phyloP scores from a whole-genome alignment of 2,329 filamentous ascomycete species.

The Colletotrichum brevisporum region DNA sequence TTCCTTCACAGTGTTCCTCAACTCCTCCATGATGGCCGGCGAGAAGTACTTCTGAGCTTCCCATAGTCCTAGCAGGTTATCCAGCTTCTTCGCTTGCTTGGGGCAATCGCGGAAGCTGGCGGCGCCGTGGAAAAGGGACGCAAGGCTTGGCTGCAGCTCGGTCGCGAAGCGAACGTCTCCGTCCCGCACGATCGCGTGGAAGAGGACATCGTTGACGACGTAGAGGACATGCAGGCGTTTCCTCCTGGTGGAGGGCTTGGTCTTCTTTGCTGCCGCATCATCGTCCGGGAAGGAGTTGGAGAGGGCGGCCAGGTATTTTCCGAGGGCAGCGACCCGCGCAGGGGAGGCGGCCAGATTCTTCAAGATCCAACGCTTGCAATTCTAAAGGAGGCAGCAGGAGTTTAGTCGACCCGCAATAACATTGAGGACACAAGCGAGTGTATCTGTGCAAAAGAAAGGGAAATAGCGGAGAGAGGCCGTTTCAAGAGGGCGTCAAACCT shows the following conservation, averaged over 20 bases:
- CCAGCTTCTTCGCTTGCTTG: conserved; percentile 76
- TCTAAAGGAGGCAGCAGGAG: conserved; percentile 67
- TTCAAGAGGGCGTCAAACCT: conserved; percentile 75
- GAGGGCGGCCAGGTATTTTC: conserved; percentile 81
- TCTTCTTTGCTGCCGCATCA: conserved; percentile 24
- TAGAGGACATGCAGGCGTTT: conserved; percentile 83
- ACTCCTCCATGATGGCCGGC: conserved; percentile 64
- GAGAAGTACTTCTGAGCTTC: conserved; percentile 75
- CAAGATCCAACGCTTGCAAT: conserved; percentile 89
- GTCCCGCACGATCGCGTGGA: conserved; percentile 72
- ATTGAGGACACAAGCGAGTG: conserved; percentile 28
- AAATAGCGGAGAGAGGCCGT: conserved; percentile 44
- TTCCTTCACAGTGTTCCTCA: conserved; percentile 70
- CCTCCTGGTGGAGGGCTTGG: conserved; percentile 71
- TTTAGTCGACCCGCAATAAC: conserved; percentile 50
- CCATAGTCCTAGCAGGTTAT: conserved; percentile 79
- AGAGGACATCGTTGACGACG: conserved; percentile 82
- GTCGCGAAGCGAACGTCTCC: conserved; percentile 66
- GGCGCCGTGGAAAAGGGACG: conserved; percentile 72
- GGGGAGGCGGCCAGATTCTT: conserved; percentile 78
- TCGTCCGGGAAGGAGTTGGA: conserved; percentile 67
- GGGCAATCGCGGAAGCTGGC: conserved; percentile 71
- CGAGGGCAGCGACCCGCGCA: conserved; percentile 75
- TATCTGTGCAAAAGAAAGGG: conserved; percentile 39
- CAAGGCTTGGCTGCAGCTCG: conserved; percentile 71